These are phyloP conservation scores for Phoma sp. DNA, from an alignment of 2,329 filamentous ascomycete species.

Conservation along the genomic window DNA sequence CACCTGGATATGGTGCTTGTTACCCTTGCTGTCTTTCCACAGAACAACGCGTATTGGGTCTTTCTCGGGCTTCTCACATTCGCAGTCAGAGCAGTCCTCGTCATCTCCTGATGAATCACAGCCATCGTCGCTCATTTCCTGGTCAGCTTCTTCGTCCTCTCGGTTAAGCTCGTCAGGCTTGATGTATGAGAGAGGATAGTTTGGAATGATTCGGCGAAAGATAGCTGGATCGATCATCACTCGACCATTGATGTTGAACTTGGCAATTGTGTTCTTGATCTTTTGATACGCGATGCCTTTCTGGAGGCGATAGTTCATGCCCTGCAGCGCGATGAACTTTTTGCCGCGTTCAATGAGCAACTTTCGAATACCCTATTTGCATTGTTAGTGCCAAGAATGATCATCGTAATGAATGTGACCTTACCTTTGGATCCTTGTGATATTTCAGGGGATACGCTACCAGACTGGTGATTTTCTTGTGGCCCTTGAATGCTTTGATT, in stretches of 20 bases:
- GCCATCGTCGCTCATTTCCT: slow-evolving; percentile 57
- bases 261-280: slow-evolving; percentile 74
- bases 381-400: slow-evolving; percentile 1
- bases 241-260: slow-evolving; percentile 84
- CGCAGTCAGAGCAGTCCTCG: slow-evolving; percentile 23
- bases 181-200: slow-evolving; percentile 78
- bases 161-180: slow-evolving; percentile 72
- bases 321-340: slow-evolving; percentile 80
- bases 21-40: slow-evolving; percentile 57
- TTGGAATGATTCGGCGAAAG: slow-evolving; percentile 83
- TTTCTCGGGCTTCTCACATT: slow-evolving; percentile 44
- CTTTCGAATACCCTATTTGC: slow-evolving; percentile 58
- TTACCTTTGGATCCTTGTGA: slow-evolving; percentile 69
- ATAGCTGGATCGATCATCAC: slow-evolving; percentile 87
- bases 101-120: slow-evolving; percentile 32
- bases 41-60: slow-evolving; percentile 47
- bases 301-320: slow-evolving; percentile 82
- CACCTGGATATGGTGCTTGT: slow-evolving; percentile 59
- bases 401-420: not conserved
- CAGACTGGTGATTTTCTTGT: slow-evolving; percentile 80
- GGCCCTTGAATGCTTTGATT: slow-evolving; percentile 77
- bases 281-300: slow-evolving; percentile 87
- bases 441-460: slow-evolving; percentile 79
- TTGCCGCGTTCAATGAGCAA: slow-evolving; percentile 80
- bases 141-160: slow-evolving; percentile 55